Evolutionary conservation across 139 green algal genomes (phyloP), one percentile per base, ranked within the genome.

Genomic region (Parachlorella kessleri): DNA sequence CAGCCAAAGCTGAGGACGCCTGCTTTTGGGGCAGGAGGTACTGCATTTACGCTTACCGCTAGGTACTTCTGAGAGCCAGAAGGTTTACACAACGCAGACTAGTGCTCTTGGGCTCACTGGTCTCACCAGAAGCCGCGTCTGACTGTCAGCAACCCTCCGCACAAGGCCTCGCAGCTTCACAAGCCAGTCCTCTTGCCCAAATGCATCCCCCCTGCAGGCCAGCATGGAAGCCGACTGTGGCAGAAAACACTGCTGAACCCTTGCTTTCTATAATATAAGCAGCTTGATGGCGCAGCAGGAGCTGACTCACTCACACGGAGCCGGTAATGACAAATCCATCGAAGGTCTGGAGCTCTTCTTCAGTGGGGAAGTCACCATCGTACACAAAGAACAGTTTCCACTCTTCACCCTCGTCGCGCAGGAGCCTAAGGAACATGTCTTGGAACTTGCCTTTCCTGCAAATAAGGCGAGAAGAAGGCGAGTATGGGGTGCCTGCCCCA

Each of bases 391-490:
- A 79, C 5, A 72, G 3, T 6, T 28, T n/a, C 73, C 73, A 79
- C 63, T 79, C 73, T 39, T 79, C 73, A 21, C 30, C 63, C 38
- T 64, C 63, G 24, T 79, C 73, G 2, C 39, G 38, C 59, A 79
- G 63, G n/a, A 79, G 63, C 18, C 33, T 18, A 10, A 79, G 21
- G 30, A 79, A 79, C 73, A 79, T 79, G 3, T 79, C 10, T 18
- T 54, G 37, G 39, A 79, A 79, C 1, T 39, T 79, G 38, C 73
- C 73, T 40, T 79, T 72, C n/a, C 73, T 72, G 73, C 55, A 41
- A 48, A 41, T 32, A 7, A 24, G 36, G 14, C n/a, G n/a, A n/a
- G n/a, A n/a, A n/a, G n/a, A n/a, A n/a, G n/a, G n/a, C n/a, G n/a
- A n/a, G n/a, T n/a, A n/a, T n/a, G n/a, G n/a, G n/a, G n/a, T n/a